These are phyloP conservation scores for Escovopsis sp. DNA, from an alignment of 2,329 filamentous ascomycete genomes.

Conservation along the genomic window DNA sequence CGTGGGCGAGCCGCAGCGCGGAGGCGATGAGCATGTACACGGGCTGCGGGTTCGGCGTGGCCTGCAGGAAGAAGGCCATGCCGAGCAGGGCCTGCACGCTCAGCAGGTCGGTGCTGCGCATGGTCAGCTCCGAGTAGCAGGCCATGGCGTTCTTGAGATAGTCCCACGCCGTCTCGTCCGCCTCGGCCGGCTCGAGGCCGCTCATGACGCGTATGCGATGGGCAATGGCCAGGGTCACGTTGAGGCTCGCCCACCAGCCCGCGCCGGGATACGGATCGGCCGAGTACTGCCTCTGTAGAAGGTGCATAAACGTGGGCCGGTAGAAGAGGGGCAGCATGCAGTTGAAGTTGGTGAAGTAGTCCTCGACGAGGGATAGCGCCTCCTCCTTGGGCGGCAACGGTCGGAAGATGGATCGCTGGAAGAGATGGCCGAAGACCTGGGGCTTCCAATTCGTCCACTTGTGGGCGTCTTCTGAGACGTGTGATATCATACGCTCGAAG, in stretches of 20 bases:
- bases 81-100: slow-evolving; percentile 89
- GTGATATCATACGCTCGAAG: slow-evolving; percentile 87
- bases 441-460: slow-evolving; percentile 98
- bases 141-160: slow-evolving; percentile 95
- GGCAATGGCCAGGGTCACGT: slow-evolving; percentile 83
- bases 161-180: slow-evolving; percentile 88
- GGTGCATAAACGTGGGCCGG: slow-evolving; percentile 94
- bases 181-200: slow-evolving; percentile 75
- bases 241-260: slow-evolving; percentile 97
- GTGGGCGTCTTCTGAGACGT: slow-evolving; percentile 80
- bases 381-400: slow-evolving; percentile 75
- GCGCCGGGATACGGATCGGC: slow-evolving; percentile 84
- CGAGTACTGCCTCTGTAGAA: slow-evolving; percentile 89
- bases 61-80: slow-evolving; percentile 89
- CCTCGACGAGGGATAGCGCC: slow-evolving; percentile 71
- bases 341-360: slow-evolving; percentile 98
- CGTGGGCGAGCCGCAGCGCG: slow-evolving; percentile 80
- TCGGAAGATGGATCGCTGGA: slow-evolving; percentile 70
- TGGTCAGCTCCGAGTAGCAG: slow-evolving; percentile 79
- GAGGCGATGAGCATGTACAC: slow-evolving; percentile 82
- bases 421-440: slow-evolving; percentile 90
- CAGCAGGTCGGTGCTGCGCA: slow-evolving; percentile 88
- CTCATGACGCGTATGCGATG: slow-evolving; percentile 90
- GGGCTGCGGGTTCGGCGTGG: slow-evolving; percentile 91
- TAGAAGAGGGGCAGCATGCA: slow-evolving; percentile 97